Conservation (phyloP, 495 filamentous ascomycete species). For the Penicillium samsonianum region DNA sequence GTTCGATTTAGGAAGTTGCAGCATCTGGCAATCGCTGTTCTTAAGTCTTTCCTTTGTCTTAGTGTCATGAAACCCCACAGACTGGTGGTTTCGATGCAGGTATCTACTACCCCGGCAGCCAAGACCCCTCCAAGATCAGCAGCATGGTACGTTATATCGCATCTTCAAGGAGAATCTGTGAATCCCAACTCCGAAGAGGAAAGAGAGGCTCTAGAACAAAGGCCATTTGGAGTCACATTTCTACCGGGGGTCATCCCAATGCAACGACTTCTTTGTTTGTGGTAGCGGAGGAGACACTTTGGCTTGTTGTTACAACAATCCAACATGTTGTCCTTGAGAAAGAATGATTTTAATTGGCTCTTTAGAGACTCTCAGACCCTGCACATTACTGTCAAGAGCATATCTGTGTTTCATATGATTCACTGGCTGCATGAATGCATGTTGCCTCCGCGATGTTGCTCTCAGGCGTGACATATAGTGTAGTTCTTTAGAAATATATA, state of each 20-base stretch:
- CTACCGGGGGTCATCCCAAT: background rate
- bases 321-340: background rate
- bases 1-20: background rate
- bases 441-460: background rate
- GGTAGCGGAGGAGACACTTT: background rate
- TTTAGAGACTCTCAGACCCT: background rate
- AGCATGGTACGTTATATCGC: background rate
- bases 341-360: background rate
- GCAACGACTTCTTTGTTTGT: constrained; percentile 8
- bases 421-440: constrained; percentile 6
- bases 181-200: background rate
- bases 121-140: background rate
- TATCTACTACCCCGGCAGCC: background rate
- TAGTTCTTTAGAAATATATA: background rate
- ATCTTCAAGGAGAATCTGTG: background rate
- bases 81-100: background rate
- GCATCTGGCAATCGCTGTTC: background rate
- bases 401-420: constrained; percentile 3
- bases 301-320: background rate
- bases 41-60: background rate
- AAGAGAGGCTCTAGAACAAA: background rate
- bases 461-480: background rate
- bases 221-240: background rate
- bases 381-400: background rate
- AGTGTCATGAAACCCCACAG: background rate